phyloP scores from a whole-genome alignment of 805 yeast species.

The Candida boleticola region DNA sequence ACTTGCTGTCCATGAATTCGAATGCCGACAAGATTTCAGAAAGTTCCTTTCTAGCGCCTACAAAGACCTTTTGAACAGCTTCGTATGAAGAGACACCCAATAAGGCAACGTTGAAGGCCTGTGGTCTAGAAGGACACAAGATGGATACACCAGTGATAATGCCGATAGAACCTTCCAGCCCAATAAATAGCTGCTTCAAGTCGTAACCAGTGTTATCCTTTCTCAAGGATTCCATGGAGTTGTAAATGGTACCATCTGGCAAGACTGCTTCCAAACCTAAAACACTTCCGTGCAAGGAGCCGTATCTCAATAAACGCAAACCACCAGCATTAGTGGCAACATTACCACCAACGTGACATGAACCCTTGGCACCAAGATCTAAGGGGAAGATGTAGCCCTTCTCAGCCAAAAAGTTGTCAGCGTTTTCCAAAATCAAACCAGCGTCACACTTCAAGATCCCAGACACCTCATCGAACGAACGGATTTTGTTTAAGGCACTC shows the following conservation, averaged over 20 bases:
- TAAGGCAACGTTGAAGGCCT: slow-evolving; percentile 82
- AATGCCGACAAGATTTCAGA: slow-evolving; percentile 88
- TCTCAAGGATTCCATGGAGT: slow-evolving; percentile 80
- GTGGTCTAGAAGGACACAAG: slow-evolving; percentile 86
- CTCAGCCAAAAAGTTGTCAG: slow-evolving; percentile 75
- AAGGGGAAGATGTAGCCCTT: slow-evolving; percentile 89
- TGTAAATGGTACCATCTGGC: slow-evolving; percentile 80
- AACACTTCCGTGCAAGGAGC: slow-evolving; percentile 89
- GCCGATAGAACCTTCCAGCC: slow-evolving; percentile 92
- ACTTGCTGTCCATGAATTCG: slow-evolving; percentile 84
- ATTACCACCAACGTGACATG: slow-evolving; percentile 93
- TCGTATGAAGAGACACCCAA: slow-evolving; percentile 80
- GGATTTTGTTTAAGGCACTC: slow-evolving; percentile 67
- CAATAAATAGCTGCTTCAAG: slow-evolving; percentile 87
- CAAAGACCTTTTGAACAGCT: slow-evolving; percentile 79
- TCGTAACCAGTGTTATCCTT: slow-evolving; percentile 97
- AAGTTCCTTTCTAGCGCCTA: slow-evolving; percentile 72
- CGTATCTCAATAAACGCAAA: slow-evolving; percentile 78
- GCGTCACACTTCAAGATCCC: slow-evolving; percentile 90
- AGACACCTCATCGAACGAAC: slow-evolving; percentile 76
- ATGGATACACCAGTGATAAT: slow-evolving; percentile 87
- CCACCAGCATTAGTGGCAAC: slow-evolving; percentile 98
- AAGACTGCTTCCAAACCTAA: slow-evolving; percentile 91
- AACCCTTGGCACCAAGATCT: slow-evolving; percentile 95
- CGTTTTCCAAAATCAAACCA: slow-evolving; percentile 83